Percentiles rank a stretch among this genome's conserved stretches.
Conservation (phyloP, 306 rosid genomes). For the Malus asiatica region DNA sequence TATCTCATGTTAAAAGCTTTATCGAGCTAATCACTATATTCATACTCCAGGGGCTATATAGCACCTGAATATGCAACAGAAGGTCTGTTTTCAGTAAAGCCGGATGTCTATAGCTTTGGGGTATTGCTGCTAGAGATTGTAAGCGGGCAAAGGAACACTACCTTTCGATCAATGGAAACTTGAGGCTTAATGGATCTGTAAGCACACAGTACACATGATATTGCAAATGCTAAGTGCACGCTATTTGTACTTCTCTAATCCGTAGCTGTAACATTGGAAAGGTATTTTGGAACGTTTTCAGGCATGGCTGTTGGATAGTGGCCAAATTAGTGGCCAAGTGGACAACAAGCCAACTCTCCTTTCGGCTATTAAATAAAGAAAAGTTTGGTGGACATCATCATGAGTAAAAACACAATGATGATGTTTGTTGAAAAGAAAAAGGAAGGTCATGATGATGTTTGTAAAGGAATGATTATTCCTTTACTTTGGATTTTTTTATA, state of each 20-base stretch:
- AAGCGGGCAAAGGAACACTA: conserved; percentile 64
- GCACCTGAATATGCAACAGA: conserved; percentile 90
- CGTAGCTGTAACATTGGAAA: not conserved
- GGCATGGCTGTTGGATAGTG: conserved; percentile 36
- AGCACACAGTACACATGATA: conserved; percentile 20
- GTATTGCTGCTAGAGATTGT: conserved; percentile 63
- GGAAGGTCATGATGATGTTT: too few species aligned
- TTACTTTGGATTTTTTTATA: too few species aligned
- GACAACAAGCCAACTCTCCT: too few species aligned
- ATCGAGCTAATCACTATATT: conserved; percentile 16
- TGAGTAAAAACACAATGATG: too few species aligned
- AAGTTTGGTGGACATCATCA: too few species aligned
- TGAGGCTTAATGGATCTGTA: conserved; percentile 63
- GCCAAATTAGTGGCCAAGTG: too few species aligned
- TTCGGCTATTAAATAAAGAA: too few species aligned
- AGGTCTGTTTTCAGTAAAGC: conserved; percentile 75
- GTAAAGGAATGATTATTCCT: too few species aligned
- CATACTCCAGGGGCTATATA: conserved; percentile 66
- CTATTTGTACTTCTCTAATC: not conserved
- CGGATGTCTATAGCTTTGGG: conserved; percentile 88
- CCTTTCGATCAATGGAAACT: conserved; percentile 49
- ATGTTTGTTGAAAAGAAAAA: too few species aligned
- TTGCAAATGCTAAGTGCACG: not conserved
- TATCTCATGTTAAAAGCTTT: not conserved
- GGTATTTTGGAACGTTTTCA: conserved; percentile 27